Evolutionary conservation across 169 alveolate genomes (phyloP).

Genomic region (Plasmodium berghei): DNA sequence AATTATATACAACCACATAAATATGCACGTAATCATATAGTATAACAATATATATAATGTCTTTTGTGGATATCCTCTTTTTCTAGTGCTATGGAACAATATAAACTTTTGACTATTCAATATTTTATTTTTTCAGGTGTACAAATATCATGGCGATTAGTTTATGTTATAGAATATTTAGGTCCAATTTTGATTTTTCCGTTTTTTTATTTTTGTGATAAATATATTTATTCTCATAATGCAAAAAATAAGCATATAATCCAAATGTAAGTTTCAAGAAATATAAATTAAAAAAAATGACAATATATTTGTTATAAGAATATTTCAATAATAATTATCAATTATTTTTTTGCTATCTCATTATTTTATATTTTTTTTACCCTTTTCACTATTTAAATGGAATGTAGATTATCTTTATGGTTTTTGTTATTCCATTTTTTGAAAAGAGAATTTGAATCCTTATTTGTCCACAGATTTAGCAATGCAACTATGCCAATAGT

Average conservation of each 20-base stretch:
- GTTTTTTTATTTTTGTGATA: slow-evolving; percentile 90
- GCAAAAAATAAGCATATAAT: slow-evolving; percentile 77
- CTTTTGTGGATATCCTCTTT: neutral
- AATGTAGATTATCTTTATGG: slow-evolving; percentile 49
- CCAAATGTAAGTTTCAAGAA: slow-evolving; percentile 51
- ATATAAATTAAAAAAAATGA: no score
- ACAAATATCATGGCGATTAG: slow-evolving; percentile 97
- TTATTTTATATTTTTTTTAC: slow-evolving; percentile 6
- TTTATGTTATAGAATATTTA: slow-evolving; percentile 95
- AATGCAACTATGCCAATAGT: slow-evolving; percentile 97
- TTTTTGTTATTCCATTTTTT: slow-evolving; percentile 94
- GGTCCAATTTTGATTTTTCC: slow-evolving; percentile 98
- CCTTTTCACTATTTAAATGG: neutral
- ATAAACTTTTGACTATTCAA: neutral
- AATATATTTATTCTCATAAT: slow-evolving; percentile 83
- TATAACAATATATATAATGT: neutral
- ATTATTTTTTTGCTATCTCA: no score
- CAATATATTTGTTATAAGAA: no score
- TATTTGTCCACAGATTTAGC: slow-evolving; percentile 96
- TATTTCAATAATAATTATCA: no score
- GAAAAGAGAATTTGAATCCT: slow-evolving; percentile 97
- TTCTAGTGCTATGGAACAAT: no score
- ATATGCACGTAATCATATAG: neutral
- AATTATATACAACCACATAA: neutral
- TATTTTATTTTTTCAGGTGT: slow-evolving; percentile 86